phyloP scores from a whole-genome alignment of 306 rosid species.

The Gynostemma pentaphyllum region DNA sequence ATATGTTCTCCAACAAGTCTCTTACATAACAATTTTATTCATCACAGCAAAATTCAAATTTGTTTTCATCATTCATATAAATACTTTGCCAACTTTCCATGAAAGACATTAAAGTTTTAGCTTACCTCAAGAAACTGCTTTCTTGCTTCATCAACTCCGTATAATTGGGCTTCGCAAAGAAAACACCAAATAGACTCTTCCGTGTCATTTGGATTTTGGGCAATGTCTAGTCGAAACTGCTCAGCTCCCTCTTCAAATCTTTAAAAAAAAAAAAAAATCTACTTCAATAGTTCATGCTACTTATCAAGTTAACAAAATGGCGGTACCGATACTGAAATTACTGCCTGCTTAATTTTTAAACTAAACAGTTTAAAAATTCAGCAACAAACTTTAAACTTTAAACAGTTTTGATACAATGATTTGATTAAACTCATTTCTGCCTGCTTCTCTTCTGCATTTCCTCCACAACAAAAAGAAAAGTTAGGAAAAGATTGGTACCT shows the following conservation, averaged over 20 bases:
- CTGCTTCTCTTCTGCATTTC: background rate
- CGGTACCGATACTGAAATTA: background rate
- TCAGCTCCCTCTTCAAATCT: conserved; percentile 88
- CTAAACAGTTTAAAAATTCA: too few relatives aligned
- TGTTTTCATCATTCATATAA: background rate
- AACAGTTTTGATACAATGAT: background rate
- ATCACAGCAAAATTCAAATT: background rate
- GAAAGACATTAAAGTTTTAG: background rate
- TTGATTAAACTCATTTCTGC: background rate
- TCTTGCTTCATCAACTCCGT: conserved; percentile 72
- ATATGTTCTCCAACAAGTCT: background rate
- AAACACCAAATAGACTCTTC: conserved; percentile 96
- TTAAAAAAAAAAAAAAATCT: conserved; percentile 11
- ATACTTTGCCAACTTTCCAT: background rate
- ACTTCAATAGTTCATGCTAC: conserved; percentile 5
- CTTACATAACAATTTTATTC: background rate
- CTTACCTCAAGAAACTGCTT: conserved; percentile 66
- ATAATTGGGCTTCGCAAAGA: conserved; percentile 83
- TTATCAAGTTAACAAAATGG: too few relatives aligned
- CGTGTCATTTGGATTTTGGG: conserved; percentile 86
- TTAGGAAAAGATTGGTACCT: conserved; percentile 34
- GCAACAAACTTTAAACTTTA: too few relatives aligned
- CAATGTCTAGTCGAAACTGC: conserved; percentile 88
- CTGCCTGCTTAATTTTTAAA: background rate
- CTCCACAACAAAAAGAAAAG: background rate